Base-by-base conservation (phyloP, 2,329 filamentous ascomycete genomes). In the Akanthomyces uredinophilus region DNA sequence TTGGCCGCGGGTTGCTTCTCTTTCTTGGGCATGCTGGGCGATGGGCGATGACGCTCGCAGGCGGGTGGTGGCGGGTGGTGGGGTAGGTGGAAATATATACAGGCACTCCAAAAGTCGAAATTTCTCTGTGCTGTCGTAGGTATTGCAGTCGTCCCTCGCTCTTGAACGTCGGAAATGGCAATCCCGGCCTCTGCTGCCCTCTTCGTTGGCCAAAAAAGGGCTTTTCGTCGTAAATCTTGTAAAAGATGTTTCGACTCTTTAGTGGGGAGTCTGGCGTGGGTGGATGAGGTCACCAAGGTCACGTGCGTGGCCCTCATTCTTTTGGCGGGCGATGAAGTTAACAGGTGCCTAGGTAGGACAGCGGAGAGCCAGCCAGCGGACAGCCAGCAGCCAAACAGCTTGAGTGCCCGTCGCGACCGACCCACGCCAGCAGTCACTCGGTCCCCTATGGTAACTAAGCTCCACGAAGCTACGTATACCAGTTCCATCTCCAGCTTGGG, bases 21-120 rank as follows among this genome's bases (percentile, higher is more conserved):
- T 75, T 92, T 92, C 63, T 90, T 90, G 74, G 90, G 80, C 90
- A 93, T 92, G 70, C 70, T 86, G 80, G 77, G 73, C 66, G 64
- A 18, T 35, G 35, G 54, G 41, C 47, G 41, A 54, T 54, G 41
- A 53, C 58, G 39, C 52, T 50, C 46, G 52, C 32, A 24, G n/a
- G 53, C 44, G 37, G 51, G 16, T 61, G 20, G 39, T 56, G 35
- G 43, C 35, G 44, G 29, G 20, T 59, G 61, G 54, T 43, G 61
- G 61, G 47, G 61, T 54, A 52, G 47, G 54, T 49, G 29, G 18
- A 58, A 58, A 29, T 55, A 35, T 39, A 11, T 11, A 18, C 16
- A 62, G 44, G 20, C 18, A 35, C n/a, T 18, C 32, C 14, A 3
- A 35, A 51, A 20, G 2, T 35, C 13, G 24, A 37, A 57, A 47